phyloP scores from a whole-genome alignment of 116 monocot genomes.

The Papilionanthe hybrid region DNA sequence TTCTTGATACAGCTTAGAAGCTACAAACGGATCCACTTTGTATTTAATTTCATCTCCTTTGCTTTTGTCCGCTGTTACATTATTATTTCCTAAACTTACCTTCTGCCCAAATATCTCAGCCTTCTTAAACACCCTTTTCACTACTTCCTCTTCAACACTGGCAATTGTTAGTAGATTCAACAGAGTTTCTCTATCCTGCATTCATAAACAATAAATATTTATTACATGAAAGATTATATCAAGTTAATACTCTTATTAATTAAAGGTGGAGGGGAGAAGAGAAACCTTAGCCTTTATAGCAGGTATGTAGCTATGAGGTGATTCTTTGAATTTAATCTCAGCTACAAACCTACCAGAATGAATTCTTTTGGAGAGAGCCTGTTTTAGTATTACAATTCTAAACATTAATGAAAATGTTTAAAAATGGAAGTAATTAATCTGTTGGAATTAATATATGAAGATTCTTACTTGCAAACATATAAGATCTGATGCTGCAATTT shows the following conservation, averaged over 20 bases:
- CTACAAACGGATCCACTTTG: conserved; percentile 60
- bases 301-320: conserved; percentile 41
- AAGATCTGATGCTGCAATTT: conserved; percentile 55
- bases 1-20: conserved; percentile 50
- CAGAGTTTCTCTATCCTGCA: conserved; percentile 58
- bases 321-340: conserved; percentile 74
- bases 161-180: conserved; percentile 71
- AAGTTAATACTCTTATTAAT: not conserved
- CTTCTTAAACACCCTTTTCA: conserved; percentile 74
- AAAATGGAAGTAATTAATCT: not conserved
- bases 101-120: conserved; percentile 65
- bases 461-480: conserved; percentile 68
- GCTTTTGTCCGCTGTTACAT: not conserved
- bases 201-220: not conserved
- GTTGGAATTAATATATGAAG: not conserved
- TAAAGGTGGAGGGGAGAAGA: not conserved
- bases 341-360: conserved; percentile 84
- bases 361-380: conserved; percentile 83
- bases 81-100: conserved; percentile 40
- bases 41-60: conserved; percentile 8
- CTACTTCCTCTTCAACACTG: conserved; percentile 66
- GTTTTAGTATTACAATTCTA: not conserved
- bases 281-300: conserved; percentile 51
- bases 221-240: no score
- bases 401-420: not conserved